Evolutionary conservation across 2,329 filamentous ascomycete species (phyloP), one percentile per base, ranked within the genome.

Genomic region (Kalaharituber pfeilii): DNA sequence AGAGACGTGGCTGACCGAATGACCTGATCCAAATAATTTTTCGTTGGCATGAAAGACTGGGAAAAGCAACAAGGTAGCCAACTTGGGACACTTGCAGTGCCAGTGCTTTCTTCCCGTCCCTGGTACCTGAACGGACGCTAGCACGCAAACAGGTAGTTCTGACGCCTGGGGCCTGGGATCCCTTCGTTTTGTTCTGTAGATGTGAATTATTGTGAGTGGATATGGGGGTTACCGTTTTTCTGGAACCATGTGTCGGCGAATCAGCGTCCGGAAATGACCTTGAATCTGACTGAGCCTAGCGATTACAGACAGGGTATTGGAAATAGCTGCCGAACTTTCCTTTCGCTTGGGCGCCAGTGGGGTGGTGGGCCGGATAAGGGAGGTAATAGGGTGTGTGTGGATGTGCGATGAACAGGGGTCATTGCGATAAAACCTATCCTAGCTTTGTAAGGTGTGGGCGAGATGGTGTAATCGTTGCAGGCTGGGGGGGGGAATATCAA

Each of bases 191-290:
- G 15, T 25, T 22, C 22, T 25, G n/a, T 47, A 36, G 18, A 22
- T 25, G 42, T 25, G 42, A 22, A n/a, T n/a, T n/a, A n/a, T n/a
- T n/a, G n/a, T n/a, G 5, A 22, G 42, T 13, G n/a, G 15, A 20
- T 22, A 47, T 47, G 42, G 42, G 42, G 42, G 42, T 45, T 47
- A 47, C 42, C 42, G 42, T 47, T 47, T 47, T 47, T 47, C 42
- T 47, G 42, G 42, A 47, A 47, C 42, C 6, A 24, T 47, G 42
- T n/a, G n/a, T 47, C 22, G 42, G 42, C 42, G n/a, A 47, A 47
- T 47, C 42, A 47, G 42, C 42, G 13, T 3, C 42, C 42, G 15
- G 42, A 47, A 22, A 47, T 47, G 42, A 47, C 42, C 5, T 47
- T 47, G 42, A 47, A 47, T 47, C 42, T 47, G 42, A 47, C 42